phyloP scores from a whole-genome alignment of 23 red algal species.

The Pyropia yezoensis region DNA sequence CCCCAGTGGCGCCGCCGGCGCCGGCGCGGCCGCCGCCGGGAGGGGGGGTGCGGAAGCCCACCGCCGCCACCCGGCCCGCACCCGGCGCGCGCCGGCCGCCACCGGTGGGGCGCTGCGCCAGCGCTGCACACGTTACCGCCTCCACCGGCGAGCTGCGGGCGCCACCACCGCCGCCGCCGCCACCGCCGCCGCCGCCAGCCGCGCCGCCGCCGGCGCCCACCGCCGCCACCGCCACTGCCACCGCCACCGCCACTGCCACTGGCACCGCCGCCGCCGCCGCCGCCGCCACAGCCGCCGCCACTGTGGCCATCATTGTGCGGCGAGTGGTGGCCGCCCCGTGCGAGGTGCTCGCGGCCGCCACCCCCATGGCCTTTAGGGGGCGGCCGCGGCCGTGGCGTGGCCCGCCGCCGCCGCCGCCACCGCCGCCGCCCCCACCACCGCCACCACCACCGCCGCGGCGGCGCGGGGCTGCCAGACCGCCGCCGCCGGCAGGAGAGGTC shows the following conservation, averaged over 20 bases:
- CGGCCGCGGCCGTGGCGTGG: not conserved
- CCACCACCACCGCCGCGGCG: too few species aligned
- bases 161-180: not conserved
- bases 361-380: not conserved
- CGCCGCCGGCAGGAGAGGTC: too few species aligned
- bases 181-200: not conserved
- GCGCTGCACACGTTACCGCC: not conserved
- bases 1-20: not conserved
- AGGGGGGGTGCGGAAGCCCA: not conserved
- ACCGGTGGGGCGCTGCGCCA: not conserved
- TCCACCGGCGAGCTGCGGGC: not conserved
- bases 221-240: conserved; percentile 4
- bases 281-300: conserved; percentile 1
- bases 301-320: not conserved
- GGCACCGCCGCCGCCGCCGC: not conserved
- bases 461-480: too few species aligned
- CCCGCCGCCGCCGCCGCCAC: not conserved
- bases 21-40: not conserved
- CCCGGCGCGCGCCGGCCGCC: conserved; percentile 1
- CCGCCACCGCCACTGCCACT: not conserved
- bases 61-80: conserved; percentile 3
- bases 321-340: not conserved
- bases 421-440: too few species aligned
- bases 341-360: not conserved
- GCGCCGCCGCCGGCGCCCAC: not conserved